These are phyloP conservation scores for Dryas alaskensis DNA, from an alignment of 306 rosid genomes.

Conservation along the genomic window DNA sequence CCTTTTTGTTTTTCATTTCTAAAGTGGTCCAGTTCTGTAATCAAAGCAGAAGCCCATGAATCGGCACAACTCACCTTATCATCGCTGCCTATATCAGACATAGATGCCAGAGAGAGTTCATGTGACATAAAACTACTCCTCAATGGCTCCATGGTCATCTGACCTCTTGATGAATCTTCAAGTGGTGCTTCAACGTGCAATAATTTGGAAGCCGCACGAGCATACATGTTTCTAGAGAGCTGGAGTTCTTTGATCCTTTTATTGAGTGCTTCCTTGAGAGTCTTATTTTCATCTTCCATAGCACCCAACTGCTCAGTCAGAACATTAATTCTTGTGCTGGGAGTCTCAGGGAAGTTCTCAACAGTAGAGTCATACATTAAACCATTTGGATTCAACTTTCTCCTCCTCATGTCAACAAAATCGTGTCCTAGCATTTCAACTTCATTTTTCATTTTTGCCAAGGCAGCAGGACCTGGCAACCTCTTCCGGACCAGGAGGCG, in stretches of 20 bases:
- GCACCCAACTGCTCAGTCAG: constrained; percentile 55
- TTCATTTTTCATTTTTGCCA: constrained; percentile 81
- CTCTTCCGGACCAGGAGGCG: constrained; percentile 77
- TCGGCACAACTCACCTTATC: constrained; percentile 79
- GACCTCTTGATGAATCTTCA: constrained; percentile 51
- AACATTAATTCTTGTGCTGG: constrained; percentile 36
- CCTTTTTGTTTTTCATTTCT: constrained; percentile 55
- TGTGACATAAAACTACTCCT: constrained; percentile 38
- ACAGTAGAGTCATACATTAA: constrained; percentile 41
- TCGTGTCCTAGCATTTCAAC: constrained; percentile 74
- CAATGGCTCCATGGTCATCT: constrained; percentile 31
- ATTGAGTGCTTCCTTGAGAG: constrained; percentile 59
- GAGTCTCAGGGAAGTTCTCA: constrained; percentile 53
- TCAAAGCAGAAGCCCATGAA: constrained; percentile 76
- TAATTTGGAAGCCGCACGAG: constrained; percentile 58
- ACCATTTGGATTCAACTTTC: constrained; percentile 44
- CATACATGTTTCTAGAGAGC: constrained; percentile 61
- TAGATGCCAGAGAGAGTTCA: constrained; percentile 53
- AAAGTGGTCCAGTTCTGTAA: constrained; percentile 68
- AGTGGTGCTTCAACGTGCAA: constrained; percentile 44
- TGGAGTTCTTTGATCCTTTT: constrained; percentile 69
- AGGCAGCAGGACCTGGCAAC: constrained; percentile 89
- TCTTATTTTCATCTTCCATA: constrained; percentile 73
- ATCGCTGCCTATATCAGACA: constrained; percentile 74
- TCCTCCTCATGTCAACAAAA: constrained; percentile 51